Conservation (phyloP, 306 rosid species). For the Spatholobus suberectus region DNA sequence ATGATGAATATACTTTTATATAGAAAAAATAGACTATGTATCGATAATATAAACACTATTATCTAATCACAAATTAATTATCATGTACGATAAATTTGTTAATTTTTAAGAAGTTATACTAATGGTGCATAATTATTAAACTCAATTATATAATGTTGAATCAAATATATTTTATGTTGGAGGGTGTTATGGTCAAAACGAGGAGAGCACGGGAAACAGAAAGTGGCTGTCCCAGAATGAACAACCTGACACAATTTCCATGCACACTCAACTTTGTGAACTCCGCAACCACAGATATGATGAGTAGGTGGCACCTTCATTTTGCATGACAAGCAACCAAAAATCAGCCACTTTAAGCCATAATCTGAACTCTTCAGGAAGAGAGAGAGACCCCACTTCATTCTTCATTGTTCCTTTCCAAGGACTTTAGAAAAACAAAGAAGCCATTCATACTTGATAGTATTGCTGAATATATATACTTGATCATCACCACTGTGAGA, state of each 20-base stretch:
- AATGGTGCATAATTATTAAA: too few relatives aligned
- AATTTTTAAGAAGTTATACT: too few relatives aligned
- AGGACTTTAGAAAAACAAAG: not conserved
- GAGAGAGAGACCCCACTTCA: slow-evolving; percentile 7
- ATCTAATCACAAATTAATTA: too few relatives aligned
- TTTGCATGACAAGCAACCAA: slow-evolving; percentile 82
- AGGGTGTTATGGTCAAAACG: slow-evolving; percentile 35
- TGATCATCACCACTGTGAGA: not conserved
- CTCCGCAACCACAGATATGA: slow-evolving; percentile 46
- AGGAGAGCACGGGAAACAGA: slow-evolving; percentile 39
- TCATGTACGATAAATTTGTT: too few relatives aligned
- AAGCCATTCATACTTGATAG: not conserved
- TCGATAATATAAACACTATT: too few relatives aligned
- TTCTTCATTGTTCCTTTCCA: slow-evolving; percentile 28
- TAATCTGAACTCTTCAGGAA: not conserved
- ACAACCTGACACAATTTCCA: slow-evolving; percentile 60
- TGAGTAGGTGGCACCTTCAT: slow-evolving; percentile 69
- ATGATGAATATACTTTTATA: not conserved
- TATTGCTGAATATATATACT: not conserved
- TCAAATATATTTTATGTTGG: not conserved
- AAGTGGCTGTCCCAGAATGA: slow-evolving; percentile 42
- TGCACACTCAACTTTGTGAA: slow-evolving; percentile 52
- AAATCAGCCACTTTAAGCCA: too few relatives aligned
- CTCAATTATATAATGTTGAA: too few relatives aligned
- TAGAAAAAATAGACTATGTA: too few relatives aligned